Conservation (phyloP, 257 asterid species). For the Solanum habrochaites region DNA sequence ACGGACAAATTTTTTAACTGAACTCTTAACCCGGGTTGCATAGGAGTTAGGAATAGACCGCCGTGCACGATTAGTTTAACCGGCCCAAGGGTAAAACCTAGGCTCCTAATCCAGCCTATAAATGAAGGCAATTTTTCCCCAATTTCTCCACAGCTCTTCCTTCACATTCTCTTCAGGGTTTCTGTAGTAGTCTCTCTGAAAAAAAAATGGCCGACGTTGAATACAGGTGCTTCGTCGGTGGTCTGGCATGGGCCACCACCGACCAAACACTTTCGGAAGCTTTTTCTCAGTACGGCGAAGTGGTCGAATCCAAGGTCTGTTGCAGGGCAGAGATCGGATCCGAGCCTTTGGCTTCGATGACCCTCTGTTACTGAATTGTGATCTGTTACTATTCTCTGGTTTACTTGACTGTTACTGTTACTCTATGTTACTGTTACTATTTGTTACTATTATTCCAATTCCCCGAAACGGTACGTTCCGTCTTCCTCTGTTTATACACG, state of each 20-base stretch:
- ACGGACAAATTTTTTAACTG: neutral
- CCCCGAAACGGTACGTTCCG: conserved; percentile 25
- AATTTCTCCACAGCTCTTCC: neutral
- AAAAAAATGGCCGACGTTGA: conserved; percentile 8
- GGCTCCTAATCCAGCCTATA: neutral
- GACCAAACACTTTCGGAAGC: conserved; percentile 36
- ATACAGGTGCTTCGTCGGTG: conserved; percentile 25
- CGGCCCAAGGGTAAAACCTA: neutral
- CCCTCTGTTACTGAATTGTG: conserved; percentile 1
- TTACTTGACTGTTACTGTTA: neutral
- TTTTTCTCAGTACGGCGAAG: conserved; percentile 43
- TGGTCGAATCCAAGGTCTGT: conserved; percentile 63
- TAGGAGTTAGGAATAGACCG: neutral
- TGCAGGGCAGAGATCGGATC: conserved; percentile 21
- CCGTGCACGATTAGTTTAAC: neutral
- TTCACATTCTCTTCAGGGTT: neutral
- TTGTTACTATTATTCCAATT: neutral
- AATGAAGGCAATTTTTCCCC: neutral
- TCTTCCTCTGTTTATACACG: neutral
- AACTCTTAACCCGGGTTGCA: neutral
- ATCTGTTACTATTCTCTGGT: neutral
- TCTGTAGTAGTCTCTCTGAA: neutral
- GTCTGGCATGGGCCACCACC: conserved; percentile 57
- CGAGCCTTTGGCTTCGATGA: conserved; percentile 15
- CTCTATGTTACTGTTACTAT: neutral